Evolutionary conservation across 495 filamentous ascomycete species (phyloP), one percentile per base, ranked within the genome.

Genomic region (Neurospora tetrasperma): DNA sequence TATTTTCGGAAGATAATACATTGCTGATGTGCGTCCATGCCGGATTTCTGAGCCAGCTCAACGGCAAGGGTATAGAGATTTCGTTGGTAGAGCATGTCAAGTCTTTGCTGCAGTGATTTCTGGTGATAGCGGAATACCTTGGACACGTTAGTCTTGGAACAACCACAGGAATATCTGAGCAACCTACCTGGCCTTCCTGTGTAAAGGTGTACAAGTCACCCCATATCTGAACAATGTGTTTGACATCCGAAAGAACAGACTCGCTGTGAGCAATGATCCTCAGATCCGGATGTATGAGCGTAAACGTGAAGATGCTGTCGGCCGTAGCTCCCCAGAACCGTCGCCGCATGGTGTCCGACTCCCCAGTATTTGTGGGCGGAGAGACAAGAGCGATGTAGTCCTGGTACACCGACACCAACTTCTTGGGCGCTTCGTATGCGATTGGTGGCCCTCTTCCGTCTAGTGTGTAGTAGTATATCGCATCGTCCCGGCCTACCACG

Each of bases 1-100:
- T 97, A 98, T 81, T 90, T 95, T 71, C 96, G 89, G 75, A 92
- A 95, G 71, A 99, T 98, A 59, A 92, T 87, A 78, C 96, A 97
- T 68, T 96, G 93, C 79, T 97, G 93, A 23, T 89, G 80, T 12
- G 85, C 76, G 79, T 95, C 93, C 82, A 89, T 86, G 16, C 93
- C 92, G 48, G 88, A 89, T 79, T 96, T 97, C 77, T 97, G 94
- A 3, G 96, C 96, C 69, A 98, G 85, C 77, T 94, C 96, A 75
- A 98, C 97, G 5, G 96, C 95, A 71, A 96, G 84, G 23, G 94
- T 89, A 79, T 94, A 98, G 27, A 98, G 88, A 76, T 98, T 97
- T 72, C 94, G 90, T 75, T 97, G 93, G 72, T 97, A 98, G 23
- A 99, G 86, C 73, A 98, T 92, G 75, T 98, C 96, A 3, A 99